Evolutionary conservation across 768 basidiomycete genomes (phyloP), one percentile per base, ranked within the genome.

Genomic region (Tylopilus felleus): DNA sequence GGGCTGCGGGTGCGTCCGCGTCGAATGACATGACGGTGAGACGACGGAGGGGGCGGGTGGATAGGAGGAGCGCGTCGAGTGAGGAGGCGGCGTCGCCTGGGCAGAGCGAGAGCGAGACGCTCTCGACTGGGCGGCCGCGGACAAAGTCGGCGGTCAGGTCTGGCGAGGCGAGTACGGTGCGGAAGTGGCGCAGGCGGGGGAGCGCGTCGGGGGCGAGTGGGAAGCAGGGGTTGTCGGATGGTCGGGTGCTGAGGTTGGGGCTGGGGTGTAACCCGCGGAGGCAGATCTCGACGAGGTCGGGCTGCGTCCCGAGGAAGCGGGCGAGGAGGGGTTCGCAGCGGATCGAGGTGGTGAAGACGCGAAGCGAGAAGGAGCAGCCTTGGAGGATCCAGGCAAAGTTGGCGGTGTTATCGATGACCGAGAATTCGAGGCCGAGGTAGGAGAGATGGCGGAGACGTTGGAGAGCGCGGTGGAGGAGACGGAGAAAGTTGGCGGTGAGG

Each of bases 21-120:
- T 84, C 84, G 46, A 85, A 80, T 36, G 79, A 79, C 71, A 85
- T 80, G 25, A 84, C 70, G 23, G 81, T 86, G 36, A 85, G 69
- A 57, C 81, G 73, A 48, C 67, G 71, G 51, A 85, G 61, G 0
- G 78, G 70, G 10, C 55, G 61, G 0, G 75, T 61, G 2, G 77
- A 73, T 43, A 70, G 62, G 5, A 65, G 58, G 5, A 85, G 68
- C 2, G 75, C 76, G 41, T 79, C 73, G 47, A 85, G 71, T 12
- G 79, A 73, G 1, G 68, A 48, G n/a, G 65, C 56, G 0, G 71
- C 73, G 40, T 71, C 71, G 3, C 70, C 69, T 0, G 77, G 70
- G 54, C 77, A 79, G 29, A 84, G 68, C n/a, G 82, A 77, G 40
- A 84, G 71, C 1, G 81, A 81, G 8, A 78, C 79, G 43, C 68